phyloP scores from a whole-genome alignment of 768 basidiomycete genomes.

The Coprinopsis cinerea region DNA sequence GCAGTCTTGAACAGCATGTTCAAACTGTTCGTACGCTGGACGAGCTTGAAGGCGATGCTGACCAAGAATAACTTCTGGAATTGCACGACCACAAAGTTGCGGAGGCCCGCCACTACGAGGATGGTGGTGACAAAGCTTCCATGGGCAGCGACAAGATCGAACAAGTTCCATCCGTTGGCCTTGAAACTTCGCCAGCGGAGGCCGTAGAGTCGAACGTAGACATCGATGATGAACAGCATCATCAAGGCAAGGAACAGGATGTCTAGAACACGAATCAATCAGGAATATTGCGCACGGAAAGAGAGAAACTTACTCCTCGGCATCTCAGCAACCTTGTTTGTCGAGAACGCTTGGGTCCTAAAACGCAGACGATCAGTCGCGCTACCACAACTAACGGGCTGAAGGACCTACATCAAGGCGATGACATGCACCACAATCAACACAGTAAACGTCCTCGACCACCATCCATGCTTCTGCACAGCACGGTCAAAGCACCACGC shows the following conservation, averaged over 20 bases:
- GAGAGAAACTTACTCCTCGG: conserved; percentile 48
- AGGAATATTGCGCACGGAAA: background rate
- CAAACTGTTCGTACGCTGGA: conserved; percentile 79
- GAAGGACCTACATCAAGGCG: conserved; percentile 62
- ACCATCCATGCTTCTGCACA: conserved; percentile 89
- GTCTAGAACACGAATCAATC: conserved; percentile 36
- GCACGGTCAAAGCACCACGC: conserved; percentile 93
- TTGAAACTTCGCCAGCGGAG: conserved; percentile 80
- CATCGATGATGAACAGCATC: conserved; percentile 70
- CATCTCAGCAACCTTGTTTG: conserved; percentile 40
- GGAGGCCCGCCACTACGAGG: conserved; percentile 51
- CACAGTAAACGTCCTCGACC: conserved; percentile 74
- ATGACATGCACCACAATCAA: conserved; percentile 80
- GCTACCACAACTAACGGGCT: background rate
- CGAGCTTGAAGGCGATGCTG: conserved; percentile 89
- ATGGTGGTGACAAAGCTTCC: conserved; percentile 85
- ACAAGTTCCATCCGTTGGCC: conserved; percentile 93
- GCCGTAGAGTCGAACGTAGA: conserved; percentile 71
- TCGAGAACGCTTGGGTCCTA: conserved; percentile 77
- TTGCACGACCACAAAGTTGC: conserved; percentile 51
- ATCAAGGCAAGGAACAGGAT: conserved; percentile 72
- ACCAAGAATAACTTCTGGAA: conserved; percentile 90
- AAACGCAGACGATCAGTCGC: conserved; percentile 5
- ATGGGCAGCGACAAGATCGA: conserved; percentile 73
- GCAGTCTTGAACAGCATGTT: conserved; percentile 97